A percentile compares a stretch with the other conserved stretches of the same genome.
Evolutionary conservation across 75 land plant species (phyloP).

Genomic region (Chamaecyparis obtusa): DNA sequence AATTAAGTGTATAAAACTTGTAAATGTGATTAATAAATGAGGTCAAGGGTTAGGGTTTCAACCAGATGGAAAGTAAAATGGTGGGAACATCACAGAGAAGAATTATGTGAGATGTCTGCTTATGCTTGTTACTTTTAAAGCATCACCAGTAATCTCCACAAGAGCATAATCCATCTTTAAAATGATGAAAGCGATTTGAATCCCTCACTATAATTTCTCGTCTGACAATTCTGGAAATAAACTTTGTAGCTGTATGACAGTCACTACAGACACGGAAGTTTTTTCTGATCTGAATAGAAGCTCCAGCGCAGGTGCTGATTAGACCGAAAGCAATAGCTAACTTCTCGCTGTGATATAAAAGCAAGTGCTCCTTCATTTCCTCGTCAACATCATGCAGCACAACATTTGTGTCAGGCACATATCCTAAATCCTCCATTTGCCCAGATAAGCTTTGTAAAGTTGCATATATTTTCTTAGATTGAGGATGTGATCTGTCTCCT

Average conservation of each 20-base stretch:
- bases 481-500: slow-evolving; percentile 14
- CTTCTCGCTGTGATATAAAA: slow-evolving; percentile 24
- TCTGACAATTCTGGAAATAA: slow-evolving; percentile 12
- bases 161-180: slow-evolving; percentile 27
- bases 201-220: slow-evolving; percentile 26
- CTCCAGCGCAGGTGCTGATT: slow-evolving; percentile 20
- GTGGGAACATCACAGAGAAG: not conserved
- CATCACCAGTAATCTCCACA: slow-evolving; percentile 19
- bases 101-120: not conserved
- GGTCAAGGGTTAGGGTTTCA: too few relatives aligned
- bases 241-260: slow-evolving; percentile 22
- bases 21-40: too few relatives aligned
- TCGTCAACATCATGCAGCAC: slow-evolving; percentile 12
- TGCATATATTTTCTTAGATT: slow-evolving; percentile 10
- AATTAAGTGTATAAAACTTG: too few relatives aligned
- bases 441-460: slow-evolving; percentile 6
- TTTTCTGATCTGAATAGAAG: slow-evolving; percentile 15
- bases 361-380: slow-evolving; percentile 8
- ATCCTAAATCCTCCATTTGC: slow-evolving; percentile 9
- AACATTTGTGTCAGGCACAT: slow-evolving; percentile 4
- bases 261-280: slow-evolving; percentile 16
- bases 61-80: too few relatives aligned
- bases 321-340: slow-evolving; percentile 30
- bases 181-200: slow-evolving; percentile 22
- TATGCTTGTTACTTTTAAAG: not conserved